Base-by-base conservation (phyloP, 805 yeast species). In the Lipomyces yamanashiensis region DNA sequence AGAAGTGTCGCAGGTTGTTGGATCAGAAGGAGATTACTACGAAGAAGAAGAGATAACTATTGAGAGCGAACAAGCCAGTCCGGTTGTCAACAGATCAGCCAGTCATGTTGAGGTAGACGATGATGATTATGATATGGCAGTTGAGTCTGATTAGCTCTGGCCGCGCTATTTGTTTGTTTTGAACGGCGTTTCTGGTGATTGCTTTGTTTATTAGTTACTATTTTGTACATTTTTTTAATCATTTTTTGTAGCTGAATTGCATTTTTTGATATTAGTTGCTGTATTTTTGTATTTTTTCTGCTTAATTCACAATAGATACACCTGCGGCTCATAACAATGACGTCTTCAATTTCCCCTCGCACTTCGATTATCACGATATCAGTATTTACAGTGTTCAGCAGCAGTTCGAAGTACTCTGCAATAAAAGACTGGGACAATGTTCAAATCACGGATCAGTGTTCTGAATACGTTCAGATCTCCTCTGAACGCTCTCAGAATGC, bases 81-180 rank as follows among this genome's bases (percentile, higher is more conserved):
- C 45, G 17, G 3, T 37, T n/a, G 17, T 21, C 12, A 37, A 28
- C 47, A 15, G 39, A 5, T 44, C 54, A 3, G 64, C 41, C 15
- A 55, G 33, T 28, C 54, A 54, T 15, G 54, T 7, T n/a, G 52
- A 34, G 28, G 44, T 17, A 1, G 62, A 53, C 10, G 66, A 62
- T 10, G 66, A 62, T n/a, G 68, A 64, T 37, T 58, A 59, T 44
- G 68, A 64, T 7, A 64, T 63, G 67, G 61, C 58, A 10, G 58
- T 64, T 52, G 68, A 64, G 28, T 53, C 59, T 28, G 68, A 64
- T 39, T 61, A 62, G n/a, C 7, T 49, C 12, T 33, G n/a, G 21
- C 33, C 28, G 50, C n/a, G 21, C 4, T 17, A n/a, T 33, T 21
- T n/a, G 19, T 57, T 15, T 39, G 36, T 54, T 15, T 48, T 13